Percentiles rank a stretch among this genome's conserved stretches.
phyloP scores from a whole-genome alignment of 2,329 filamentous ascomycete species.

The Hypoxylon sp. region DNA sequence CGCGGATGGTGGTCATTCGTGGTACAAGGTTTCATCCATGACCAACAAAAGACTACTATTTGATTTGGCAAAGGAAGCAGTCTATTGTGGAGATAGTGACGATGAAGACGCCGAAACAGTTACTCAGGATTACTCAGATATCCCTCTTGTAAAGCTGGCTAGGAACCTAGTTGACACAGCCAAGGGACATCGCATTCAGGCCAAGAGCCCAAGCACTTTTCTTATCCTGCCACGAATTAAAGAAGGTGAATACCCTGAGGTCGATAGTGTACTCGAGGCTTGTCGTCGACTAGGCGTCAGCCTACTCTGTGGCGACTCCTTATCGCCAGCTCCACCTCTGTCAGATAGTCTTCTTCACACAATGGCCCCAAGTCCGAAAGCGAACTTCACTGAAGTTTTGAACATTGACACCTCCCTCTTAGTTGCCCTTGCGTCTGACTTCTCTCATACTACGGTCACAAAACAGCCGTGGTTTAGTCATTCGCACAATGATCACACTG shows the following conservation, averaged over 20 bases:
- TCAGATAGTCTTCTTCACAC: constrained; percentile 44
- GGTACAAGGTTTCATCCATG: constrained; percentile 55
- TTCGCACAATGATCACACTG: constrained; percentile 75
- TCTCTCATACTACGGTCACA: constrained; percentile 69
- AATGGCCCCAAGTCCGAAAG: constrained; percentile 52
- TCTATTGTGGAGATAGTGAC: constrained; percentile 52
- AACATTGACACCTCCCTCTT: constrained; percentile 80
- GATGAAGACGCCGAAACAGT: constrained; percentile 39
- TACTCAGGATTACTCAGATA: constrained; percentile 45
- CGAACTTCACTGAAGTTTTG: constrained; percentile 54
- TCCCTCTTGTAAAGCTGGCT: constrained; percentile 53
- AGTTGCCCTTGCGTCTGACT: constrained; percentile 80
- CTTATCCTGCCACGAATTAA: constrained; percentile 52
- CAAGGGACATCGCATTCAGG: constrained; percentile 51
- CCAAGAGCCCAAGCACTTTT: constrained; percentile 43
- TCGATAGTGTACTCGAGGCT: constrained; percentile 49
- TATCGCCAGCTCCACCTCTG: constrained; percentile 44
- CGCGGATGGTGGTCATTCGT: constrained; percentile 51
- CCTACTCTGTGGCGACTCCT: constrained; percentile 45
- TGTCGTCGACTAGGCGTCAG: constrained; percentile 50
- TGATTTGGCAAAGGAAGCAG: constrained; percentile 54
- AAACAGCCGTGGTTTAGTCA: constrained; percentile 63
- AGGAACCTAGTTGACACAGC: constrained; percentile 48
- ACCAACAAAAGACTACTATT: constrained; percentile 53
- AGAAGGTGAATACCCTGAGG: constrained; percentile 46